These are phyloP conservation scores for Linaria vulgaris DNA, from an alignment of 257 asterid genomes.

Conservation along the genomic window DNA sequence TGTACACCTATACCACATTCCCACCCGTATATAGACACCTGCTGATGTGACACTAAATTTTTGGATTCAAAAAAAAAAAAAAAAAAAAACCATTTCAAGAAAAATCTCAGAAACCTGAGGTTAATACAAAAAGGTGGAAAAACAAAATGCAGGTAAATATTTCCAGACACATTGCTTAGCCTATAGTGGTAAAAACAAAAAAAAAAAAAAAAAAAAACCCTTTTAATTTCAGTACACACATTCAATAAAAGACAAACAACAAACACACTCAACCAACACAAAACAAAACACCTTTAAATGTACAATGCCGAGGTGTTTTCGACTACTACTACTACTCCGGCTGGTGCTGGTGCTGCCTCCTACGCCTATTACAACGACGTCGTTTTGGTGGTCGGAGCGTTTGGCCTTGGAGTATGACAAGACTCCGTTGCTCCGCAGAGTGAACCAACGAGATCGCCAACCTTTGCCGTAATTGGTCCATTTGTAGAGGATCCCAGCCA, in stretches of 20 bases:
- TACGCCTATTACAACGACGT: constrained; percentile 32
- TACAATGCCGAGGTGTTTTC: constrained; percentile 65
- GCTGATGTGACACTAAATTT: constrained; percentile 80
- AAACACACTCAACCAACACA: no score
- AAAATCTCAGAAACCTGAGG: background rate
- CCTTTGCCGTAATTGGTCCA: constrained; percentile 97
- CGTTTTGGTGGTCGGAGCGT: constrained; percentile 44
- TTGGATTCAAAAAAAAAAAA: constrained; percentile 12
- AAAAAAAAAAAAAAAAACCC: no score
- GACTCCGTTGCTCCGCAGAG: constrained; percentile 62
- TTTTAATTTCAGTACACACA: constrained; percentile 22
- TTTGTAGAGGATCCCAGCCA: constrained; percentile 74
- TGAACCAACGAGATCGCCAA: constrained; percentile 97
- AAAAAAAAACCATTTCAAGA: background rate
- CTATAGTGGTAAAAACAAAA: constrained; percentile 26
- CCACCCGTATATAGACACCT: constrained; percentile 58
- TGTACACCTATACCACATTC: constrained; percentile 34
- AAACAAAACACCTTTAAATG: constrained; percentile 65
- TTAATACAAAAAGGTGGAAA: constrained; percentile 14
- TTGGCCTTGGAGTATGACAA: constrained; percentile 74
- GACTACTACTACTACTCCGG: constrained; percentile 30
- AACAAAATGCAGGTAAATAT: constrained; percentile 12
- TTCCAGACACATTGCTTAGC: constrained; percentile 35
- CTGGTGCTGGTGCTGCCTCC: no score
- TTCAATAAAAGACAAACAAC: constrained; percentile 53